Base-by-base conservation (phyloP, 306 rosid species). In the Acmispon strigosus region DNA sequence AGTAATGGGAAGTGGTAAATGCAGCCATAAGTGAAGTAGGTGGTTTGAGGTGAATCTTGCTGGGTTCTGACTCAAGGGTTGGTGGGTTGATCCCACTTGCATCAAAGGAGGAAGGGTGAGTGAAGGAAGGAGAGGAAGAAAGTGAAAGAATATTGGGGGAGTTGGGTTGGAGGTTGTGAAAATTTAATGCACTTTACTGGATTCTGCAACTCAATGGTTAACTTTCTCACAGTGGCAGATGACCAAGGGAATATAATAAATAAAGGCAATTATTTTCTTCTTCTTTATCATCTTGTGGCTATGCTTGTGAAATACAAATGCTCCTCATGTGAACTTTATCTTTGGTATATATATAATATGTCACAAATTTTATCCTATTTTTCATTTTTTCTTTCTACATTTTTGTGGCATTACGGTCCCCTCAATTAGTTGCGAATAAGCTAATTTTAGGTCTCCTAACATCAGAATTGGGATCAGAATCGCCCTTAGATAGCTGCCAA, bases 151-250 rank as follows among this genome's bases (percentile, higher is more conserved):
- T 62, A 39, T 11, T 57, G 73, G 66, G 77, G 82, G 51, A 48
- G 87, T 79, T 75, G 87, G 77, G 48, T 87, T 63, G 97, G 90
- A 69, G 89, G 88, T 76, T 83, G 92, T 86, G 92, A 83, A 87
- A 88, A 87, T 81, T 85, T 34, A 88, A 82, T 80, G 70, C 66
- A 84, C 69, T 84, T 87, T 54, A 76, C 81, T 86, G 70, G 77
- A 70, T 77, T 78, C 75, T 81, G 89, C 76, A 75, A 83, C 70
- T 49, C 74, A 44, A 74, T 75, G 78, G 69, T 53, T 75, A 63
- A 49, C 90, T 77, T 83, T 86, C 24, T 44, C 58, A 63, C 72
- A 76, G 90, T 84, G 87, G 75, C 59, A 75, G 85, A 85, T 79
- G 90, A 80, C 81, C 51, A 80, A 64, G 81, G 81, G 85, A 81